Percentiles rank a stretch among this genome's conserved stretches.
These are phyloP conservation scores for Monosporascus sp. DNA, from an alignment of 2,329 filamentous ascomycete genomes.

Conservation along the genomic window DNA sequence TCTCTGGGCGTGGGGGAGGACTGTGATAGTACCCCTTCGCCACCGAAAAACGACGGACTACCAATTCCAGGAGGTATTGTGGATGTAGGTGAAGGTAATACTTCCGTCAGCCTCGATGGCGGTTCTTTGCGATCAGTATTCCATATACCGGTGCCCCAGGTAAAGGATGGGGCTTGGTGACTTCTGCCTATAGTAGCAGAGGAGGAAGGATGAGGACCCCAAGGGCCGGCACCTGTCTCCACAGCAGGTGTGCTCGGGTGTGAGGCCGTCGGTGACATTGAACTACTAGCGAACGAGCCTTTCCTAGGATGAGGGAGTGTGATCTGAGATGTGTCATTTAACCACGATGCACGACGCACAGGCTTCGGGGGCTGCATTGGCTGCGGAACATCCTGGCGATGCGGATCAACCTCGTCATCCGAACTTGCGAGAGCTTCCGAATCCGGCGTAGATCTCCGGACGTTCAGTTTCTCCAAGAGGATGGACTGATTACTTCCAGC, in stretches of 20 bases:
- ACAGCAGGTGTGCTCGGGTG: conserved; percentile 74
- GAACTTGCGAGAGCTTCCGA: conserved; percentile 91
- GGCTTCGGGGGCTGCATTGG: conserved; percentile 53
- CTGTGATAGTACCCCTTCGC: conserved; percentile 41
- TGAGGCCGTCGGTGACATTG: conserved; percentile 74
- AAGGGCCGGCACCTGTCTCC: conserved; percentile 51
- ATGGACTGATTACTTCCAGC: conserved; percentile 57
- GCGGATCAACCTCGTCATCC: conserved; percentile 79
- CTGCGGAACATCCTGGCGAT: conserved; percentile 48
- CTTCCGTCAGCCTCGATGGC: conserved; percentile 67
- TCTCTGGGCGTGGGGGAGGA: conserved; percentile 48
- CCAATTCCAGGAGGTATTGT: conserved; percentile 38
- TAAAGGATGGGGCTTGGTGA: conserved; percentile 46
- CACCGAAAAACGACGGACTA: conserved; percentile 42
- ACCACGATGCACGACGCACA: conserved; percentile 72
- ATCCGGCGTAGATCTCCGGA: conserved; percentile 82
- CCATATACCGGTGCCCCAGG: conserved; percentile 82
- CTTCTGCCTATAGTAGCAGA: conserved; percentile 43
- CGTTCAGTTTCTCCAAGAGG: conserved; percentile 69
- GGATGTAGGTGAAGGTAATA: conserved; percentile 70
- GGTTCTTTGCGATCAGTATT: conserved; percentile 74
- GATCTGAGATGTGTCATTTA: conserved; percentile 72
- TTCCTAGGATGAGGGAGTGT: conserved; percentile 59
- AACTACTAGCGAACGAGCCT: conserved; percentile 68
- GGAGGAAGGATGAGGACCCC: conserved; percentile 49